Base-by-base conservation (phyloP, 139 green algal genomes). In the Medakamo hakoo region DNA sequence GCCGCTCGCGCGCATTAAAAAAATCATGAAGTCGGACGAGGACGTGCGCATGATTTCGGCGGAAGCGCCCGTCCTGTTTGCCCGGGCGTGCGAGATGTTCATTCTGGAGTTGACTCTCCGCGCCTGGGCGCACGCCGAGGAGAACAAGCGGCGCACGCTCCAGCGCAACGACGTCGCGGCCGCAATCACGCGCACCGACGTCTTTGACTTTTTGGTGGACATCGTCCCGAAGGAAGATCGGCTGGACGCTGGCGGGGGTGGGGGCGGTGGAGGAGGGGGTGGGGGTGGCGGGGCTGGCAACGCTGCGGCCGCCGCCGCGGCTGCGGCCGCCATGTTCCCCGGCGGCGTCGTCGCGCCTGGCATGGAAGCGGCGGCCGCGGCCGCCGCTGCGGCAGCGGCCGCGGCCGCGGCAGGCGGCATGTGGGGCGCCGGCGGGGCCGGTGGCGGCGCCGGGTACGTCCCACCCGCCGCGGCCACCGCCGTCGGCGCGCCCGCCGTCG, bases 11-110 rank as follows among this genome's bases (percentile, higher is more conserved):
- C 71, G 93, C 9, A 99, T 99, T 24, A 99, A 99, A 70, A 99
- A 99, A 82, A 99, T 99, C 55, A 99, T 99, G 93, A 99, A 99
- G 73, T 92, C 81, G 18, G 88, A 94, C 49, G 91, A 98, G 73
- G 90, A 96, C 66, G 90, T 98, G 58, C 73, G 88, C 24, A 95
- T 95, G 88, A 95, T 95, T 66, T 89, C 80, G 61, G 87, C 91
- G 22, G 93, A 99, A 65, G 93, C 93, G 0, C 93, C 93, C 0
- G 90, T 97, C 9, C 71, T 99, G 19, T 99, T 99, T 74, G 88
- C 90, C 0, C 76, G 87, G 78, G 92, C 92, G 2, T 98, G 91
- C 70, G 92, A 98, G 76, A 91, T 96, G 79, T 73, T 73, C 68
- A 71, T 71, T 22, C 68, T 96, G 49, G 93, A 99, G 77, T 75